These are phyloP conservation scores for Trichosporon sp. DNA, from an alignment of 1,284 basidiomycete genomes.

Conservation along the genomic window DNA sequence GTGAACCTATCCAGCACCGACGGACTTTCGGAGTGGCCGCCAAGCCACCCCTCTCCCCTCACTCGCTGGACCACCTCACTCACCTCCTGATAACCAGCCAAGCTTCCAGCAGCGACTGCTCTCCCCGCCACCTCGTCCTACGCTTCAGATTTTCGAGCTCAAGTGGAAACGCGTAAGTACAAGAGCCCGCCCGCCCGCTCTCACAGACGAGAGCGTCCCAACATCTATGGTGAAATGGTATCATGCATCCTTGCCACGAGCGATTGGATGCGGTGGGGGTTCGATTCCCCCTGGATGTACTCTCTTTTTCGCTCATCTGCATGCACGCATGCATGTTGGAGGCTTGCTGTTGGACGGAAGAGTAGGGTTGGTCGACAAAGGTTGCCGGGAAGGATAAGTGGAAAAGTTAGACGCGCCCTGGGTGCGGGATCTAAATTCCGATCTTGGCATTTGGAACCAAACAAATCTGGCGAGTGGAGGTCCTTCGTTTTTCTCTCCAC, in stretches of 20 bases:
- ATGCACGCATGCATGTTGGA: background rate
- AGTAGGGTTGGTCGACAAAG: background rate
- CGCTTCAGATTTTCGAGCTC: too few species aligned
- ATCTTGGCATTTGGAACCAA: background rate
- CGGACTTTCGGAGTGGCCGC: too few species aligned
- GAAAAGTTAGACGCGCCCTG: too few species aligned
- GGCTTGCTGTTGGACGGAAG: background rate
- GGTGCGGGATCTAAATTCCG: background rate
- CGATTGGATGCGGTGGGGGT: constrained; percentile 3
- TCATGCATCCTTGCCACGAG: constrained; percentile 4
- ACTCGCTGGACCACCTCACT: too few species aligned
- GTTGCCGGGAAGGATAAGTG: background rate
- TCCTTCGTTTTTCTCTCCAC: too few species aligned
- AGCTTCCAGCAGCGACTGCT: too few species aligned
- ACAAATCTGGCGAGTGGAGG: background rate
- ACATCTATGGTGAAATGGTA: constrained; percentile 15
- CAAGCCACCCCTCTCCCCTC: too few species aligned
- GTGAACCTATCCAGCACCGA: too few species aligned
- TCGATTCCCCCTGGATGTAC: constrained; percentile 11
- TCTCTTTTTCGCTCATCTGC: background rate
- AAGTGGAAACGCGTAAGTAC: too few species aligned
- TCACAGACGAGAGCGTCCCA: background rate
- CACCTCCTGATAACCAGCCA: too few species aligned
- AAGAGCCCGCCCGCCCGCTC: background rate
- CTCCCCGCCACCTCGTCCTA: too few species aligned